Evolutionary conservation across 2,329 filamentous ascomycete genomes (phyloP), one percentile per base, ranked within the genome.

Genomic region (Fusarium penzigii): DNA sequence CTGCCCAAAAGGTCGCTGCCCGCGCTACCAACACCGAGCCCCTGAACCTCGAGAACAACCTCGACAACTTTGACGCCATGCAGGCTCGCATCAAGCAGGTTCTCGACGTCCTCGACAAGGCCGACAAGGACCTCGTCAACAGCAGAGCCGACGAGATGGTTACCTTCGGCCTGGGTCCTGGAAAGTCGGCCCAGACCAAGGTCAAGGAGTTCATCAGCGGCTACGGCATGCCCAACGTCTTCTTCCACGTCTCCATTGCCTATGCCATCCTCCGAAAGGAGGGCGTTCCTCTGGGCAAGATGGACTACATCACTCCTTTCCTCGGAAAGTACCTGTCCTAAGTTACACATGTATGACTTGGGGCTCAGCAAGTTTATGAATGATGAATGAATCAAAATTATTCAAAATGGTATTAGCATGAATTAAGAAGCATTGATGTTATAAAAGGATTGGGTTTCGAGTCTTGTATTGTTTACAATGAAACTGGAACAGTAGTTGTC

Each of bases 261-360:
- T 89, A 89, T 70, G 74, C 69, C 17, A 82, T 89, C 49, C 63
- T 88, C 65, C 75, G 86, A 53, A 78, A 76, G 63, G 77, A 83
- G 69, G 86, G 85, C 2, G 81, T 87, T 25, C 71, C 74, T 0
- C n/a, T 89, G 16, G 84, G 83, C 34, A 88, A 88, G 76, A 39
- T 55, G 47, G 81, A 87, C 62, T 88, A 73, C 65, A 59, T 84
- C 39, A 39, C 12, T 5, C 14, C 62, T 14, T 77, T 74, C 51
- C 17, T 75, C 10, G 59, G 46, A 34, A 55, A 62, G 55, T 64
- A 65, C 52, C n/a, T 68, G 20, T 12, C 44, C 3, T 49, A 52
- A 20, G 16, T 1, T 43, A 41, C 8, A 29, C 12, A 25, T 43
- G 17, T 4, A 16, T 16, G 5, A 36, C 4, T 14, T 25, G 13